phyloP scores from a whole-genome alignment of 1,284 basidiomycete species.

The Irpex lacteus region DNA sequence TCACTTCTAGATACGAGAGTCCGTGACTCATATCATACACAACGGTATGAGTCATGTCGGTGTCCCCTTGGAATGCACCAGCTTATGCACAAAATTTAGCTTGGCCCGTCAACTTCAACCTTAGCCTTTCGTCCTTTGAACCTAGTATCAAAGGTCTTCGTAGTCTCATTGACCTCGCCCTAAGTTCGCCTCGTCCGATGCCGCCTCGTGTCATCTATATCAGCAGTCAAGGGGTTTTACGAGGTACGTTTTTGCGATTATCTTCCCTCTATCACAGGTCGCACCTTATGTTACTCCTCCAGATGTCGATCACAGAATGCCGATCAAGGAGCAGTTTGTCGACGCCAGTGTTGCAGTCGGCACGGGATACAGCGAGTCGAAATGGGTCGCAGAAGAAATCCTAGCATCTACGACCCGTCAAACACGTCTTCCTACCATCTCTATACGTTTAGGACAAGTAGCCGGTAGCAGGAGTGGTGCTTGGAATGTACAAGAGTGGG shows the following conservation, averaged over 20 bases:
- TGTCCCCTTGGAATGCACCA: too few relatives aligned
- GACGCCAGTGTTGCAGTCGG: constrained; percentile 21
- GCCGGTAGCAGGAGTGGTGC: constrained; percentile 24
- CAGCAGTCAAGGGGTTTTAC: constrained; percentile 32
- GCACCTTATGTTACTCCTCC: not conserved
- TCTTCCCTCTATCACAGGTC: not conserved
- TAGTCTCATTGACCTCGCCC: constrained; percentile 23
- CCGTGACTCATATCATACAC: constrained; percentile 34
- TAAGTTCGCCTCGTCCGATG: constrained; percentile 21
- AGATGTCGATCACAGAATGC: constrained; percentile 18
- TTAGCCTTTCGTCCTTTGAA: constrained; percentile 24
- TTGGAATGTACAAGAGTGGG: constrained; percentile 30
- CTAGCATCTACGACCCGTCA: constrained; percentile 7
- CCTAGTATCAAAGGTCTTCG: constrained; percentile 18
- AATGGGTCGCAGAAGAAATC: constrained; percentile 33
- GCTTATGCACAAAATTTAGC: constrained; percentile 18
- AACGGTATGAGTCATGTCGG: constrained; percentile 23
- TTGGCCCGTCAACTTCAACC: constrained; percentile 35
- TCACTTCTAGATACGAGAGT: constrained; percentile 18
- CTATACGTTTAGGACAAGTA: constrained; percentile 30
- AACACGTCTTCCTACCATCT: constrained; percentile 21
- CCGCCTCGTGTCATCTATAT: constrained; percentile 30
- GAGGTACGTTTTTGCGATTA: constrained; percentile 16
- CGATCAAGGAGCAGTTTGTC: constrained; percentile 11
- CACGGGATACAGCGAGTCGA: constrained; percentile 32